These are phyloP conservation scores for Diplodia scrobiculata DNA, from an alignment of 2,329 filamentous ascomycete genomes.

Conservation along the genomic window DNA sequence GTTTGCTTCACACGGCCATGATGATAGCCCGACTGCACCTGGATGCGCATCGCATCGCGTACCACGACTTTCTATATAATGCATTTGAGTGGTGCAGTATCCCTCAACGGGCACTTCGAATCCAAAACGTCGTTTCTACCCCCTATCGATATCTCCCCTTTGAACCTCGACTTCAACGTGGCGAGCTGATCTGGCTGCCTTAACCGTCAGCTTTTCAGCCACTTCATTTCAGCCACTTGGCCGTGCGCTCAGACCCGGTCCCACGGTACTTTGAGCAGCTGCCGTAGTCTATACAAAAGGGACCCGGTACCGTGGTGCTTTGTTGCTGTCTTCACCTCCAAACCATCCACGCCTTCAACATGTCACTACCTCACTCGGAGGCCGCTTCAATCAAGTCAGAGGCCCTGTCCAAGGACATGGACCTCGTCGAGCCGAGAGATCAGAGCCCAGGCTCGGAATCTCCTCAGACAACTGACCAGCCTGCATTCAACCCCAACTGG, in stretches of 20 bases:
- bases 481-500: slow-evolving; percentile 25
- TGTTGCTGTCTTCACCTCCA: background rate
- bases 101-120: background rate
- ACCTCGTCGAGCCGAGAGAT: background rate
- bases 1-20: background rate
- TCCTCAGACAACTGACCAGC: background rate
- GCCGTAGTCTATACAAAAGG: background rate
- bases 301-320: background rate
- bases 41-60: background rate
- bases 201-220: background rate
- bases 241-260: background rate
- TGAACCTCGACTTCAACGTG: background rate
- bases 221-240: slow-evolving; percentile 1
- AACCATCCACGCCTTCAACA: background rate
- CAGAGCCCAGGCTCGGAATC: background rate
- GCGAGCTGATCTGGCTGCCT: background rate
- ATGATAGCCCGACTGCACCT: background rate
- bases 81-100: background rate
- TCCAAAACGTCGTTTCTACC: background rate
- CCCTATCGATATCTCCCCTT: background rate
- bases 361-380: slow-evolving; percentile 7
- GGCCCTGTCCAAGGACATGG: background rate
- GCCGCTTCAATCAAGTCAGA: background rate
- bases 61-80: background rate
- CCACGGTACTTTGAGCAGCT: background rate